Evolutionary conservation across 2,329 filamentous ascomycete species (phyloP).

Genomic region (Scolecobasidium constrictum): DNA sequence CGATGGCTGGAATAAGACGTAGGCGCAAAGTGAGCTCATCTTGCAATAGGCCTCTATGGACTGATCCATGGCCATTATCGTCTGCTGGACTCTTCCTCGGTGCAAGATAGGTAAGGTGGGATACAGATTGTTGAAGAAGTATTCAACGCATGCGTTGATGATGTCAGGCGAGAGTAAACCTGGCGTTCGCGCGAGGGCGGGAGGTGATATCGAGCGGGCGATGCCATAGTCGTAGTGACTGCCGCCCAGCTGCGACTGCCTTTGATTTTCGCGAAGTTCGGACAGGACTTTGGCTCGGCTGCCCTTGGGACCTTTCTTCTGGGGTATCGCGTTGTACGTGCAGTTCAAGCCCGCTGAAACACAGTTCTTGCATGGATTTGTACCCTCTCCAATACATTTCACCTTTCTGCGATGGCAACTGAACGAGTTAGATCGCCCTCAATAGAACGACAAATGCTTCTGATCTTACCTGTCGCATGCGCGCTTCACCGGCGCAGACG

Average conservation of each 20-base stretch:
- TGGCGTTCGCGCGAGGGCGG: conserved; percentile 34
- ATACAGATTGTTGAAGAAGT: conserved; percentile 52
- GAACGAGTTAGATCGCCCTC: conserved; percentile 11
- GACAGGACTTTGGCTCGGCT: conserved; percentile 53
- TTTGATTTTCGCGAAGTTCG: conserved; percentile 44
- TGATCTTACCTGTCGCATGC: conserved; percentile 30
- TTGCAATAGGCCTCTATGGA: conserved; percentile 48
- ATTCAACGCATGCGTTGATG: conserved; percentile 44
- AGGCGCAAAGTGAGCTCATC: conserved; percentile 39
- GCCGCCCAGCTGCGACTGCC: conserved; percentile 32
- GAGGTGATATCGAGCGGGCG: conserved; percentile 18
- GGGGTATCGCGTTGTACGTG: conserved; percentile 53
- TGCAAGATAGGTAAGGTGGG: conserved; percentile 54
- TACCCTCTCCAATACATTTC: conserved; percentile 39
- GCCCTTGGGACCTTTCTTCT: conserved; percentile 53
- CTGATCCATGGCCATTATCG: conserved; percentile 40
- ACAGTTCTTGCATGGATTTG: conserved; percentile 50
- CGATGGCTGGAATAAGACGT: conserved; percentile 39
- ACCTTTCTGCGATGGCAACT: conserved; percentile 39
- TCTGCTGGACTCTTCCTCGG: conserved; percentile 39
- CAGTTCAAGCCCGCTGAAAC: conserved; percentile 47
- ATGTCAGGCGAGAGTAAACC: conserved; percentile 39
- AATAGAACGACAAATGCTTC: conserved; percentile 3
- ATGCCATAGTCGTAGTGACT: conserved; percentile 19
- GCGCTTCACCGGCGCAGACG: conserved; percentile 27